Evolutionary conservation across 768 basidiomycete genomes (phyloP), one percentile per base, ranked within the genome.

Genomic region (Leccinum variicolor): DNA sequence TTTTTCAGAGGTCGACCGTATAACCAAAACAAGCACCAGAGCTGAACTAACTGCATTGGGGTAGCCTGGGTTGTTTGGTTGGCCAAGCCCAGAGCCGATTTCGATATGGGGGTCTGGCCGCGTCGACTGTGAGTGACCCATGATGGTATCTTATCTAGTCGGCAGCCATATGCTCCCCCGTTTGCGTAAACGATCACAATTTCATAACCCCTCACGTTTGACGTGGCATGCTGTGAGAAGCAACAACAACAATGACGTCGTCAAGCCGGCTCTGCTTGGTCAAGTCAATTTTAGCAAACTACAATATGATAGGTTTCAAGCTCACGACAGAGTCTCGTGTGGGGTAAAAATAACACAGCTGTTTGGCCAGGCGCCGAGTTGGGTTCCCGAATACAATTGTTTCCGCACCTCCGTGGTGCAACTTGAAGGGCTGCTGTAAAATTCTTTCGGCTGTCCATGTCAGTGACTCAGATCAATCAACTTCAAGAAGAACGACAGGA

Each of bases 141-240:
- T n/a, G n/a, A 29, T 25, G 8, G 17, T 54, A 62, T 62, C 61
- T 62, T 58, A 63, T 62, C 61, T 50, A 11, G 26, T n/a, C 36
- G 13, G 28, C n/a, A 55, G 25, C 19, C 55, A 43, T 25, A 45
- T 26, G 17, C 29, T 25, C 19, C 39, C 23, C 3, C n/a, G 15
- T 21, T 11, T 25, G 39, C 52, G 50, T 25, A 39, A 62, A 49
- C 33, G 19, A 33, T 47, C 25, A 45, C 36, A 28, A 47, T 36
- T 19, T 36, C 28, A 21, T 43, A 19, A 41, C 39, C 39, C 23
- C 25, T 33, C 3, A 15, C 29, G 50, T 34, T 51, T 51, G 45
- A 54, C 59, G 45, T 39, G 60, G 41, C 21, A 43, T 49, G 36
- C 41, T 11, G 28, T 45, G 47, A 43, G 45, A 56, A 49, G 36